These are phyloP conservation scores for Fusarium caatingaense DNA, from an alignment of 2,329 filamentous ascomycete genomes.

Conservation along the genomic window DNA sequence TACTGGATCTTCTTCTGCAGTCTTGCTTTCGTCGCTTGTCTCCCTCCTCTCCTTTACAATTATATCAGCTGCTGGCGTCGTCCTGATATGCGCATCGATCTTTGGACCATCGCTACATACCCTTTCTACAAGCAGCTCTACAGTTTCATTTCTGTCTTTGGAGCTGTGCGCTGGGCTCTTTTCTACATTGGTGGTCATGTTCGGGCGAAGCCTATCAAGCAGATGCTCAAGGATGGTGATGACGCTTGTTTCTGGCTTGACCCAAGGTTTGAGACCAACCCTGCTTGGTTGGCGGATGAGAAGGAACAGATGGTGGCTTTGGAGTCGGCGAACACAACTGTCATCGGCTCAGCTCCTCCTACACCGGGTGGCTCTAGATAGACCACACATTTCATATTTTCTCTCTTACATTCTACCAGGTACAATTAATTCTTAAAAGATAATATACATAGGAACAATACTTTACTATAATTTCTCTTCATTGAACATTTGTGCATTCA, in stretches of 20 bases:
- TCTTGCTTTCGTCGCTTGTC: constrained; percentile 4
- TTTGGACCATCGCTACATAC: neutral
- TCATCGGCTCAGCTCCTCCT: neutral
- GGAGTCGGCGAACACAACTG: neutral
- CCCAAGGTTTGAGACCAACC: neutral
- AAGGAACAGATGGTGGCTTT: neutral
- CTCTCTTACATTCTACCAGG: neutral
- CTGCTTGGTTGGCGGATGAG: constrained; percentile 8
- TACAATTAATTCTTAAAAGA: neutral
- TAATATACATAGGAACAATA: neutral
- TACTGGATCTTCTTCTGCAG: constrained; percentile 19
- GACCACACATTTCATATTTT: neutral
- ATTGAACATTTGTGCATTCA: no score
- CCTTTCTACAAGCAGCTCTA: constrained; percentile 1
- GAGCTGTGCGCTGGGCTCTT: constrained; percentile 7
- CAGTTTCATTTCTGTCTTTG: constrained; percentile 4
- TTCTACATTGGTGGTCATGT: constrained; percentile 5
- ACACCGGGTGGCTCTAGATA: neutral
- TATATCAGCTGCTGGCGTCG: constrained; percentile 3
- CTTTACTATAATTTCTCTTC: no score
- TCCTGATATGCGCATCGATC: constrained; percentile 6
- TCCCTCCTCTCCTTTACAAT: constrained; percentile 5
- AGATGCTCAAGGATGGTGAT: constrained; percentile 11
- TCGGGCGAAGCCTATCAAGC: neutral
- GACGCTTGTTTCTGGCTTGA: constrained; percentile 13